Evolutionary conservation across 2,329 filamentous ascomycete genomes (phyloP), one percentile per base, ranked within the genome.

Genomic region (Aplosporella prunicola): DNA sequence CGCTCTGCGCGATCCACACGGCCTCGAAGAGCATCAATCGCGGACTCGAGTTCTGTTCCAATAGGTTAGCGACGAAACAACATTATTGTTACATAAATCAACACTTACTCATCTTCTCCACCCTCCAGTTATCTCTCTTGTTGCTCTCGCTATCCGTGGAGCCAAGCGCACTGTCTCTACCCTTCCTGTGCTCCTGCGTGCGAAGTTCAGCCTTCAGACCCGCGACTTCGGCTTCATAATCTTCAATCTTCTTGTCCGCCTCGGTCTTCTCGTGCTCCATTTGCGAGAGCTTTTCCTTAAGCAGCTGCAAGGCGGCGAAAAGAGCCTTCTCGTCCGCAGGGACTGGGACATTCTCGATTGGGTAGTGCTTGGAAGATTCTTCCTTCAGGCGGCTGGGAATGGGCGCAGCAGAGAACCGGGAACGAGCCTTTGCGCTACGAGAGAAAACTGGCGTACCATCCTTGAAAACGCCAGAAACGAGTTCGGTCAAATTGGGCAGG

Each of bases 261-360:
- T 72, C 66, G 5, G 64, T 65, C 39, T 73, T 74, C 43, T 72
- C 69, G 35, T 61, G 57, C 48, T 80, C 74, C 31, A 79, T 60
- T 33, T 71, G 62, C 0, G 66, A 59, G 26, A 78, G 66, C 48
- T 72, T 74, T 27, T 76, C 72, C 45, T 76, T 68, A 9, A 78
- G 55, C 13, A 74, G 56, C 35, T 75, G 67, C 11, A 80, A 58
- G 9, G 73, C 74, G n/a, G 72, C 64, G 48, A 76, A 76, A 32
- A 80, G 68, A 2, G 69, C 70, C 52, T 79, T 76, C 45, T 80
- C 76, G 32, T 80, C 74, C 9, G 71, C 65, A 0, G 75, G 75
- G 30, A 78, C 64, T 0, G 72, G 66, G 9, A 78, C 61, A 9
- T 67, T 63, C 24, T 75, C 66, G 14, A 79, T 56, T 0, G 66